Base-by-base conservation (phyloP, 345 rosid species). In the Kandelia obovata region DNA sequence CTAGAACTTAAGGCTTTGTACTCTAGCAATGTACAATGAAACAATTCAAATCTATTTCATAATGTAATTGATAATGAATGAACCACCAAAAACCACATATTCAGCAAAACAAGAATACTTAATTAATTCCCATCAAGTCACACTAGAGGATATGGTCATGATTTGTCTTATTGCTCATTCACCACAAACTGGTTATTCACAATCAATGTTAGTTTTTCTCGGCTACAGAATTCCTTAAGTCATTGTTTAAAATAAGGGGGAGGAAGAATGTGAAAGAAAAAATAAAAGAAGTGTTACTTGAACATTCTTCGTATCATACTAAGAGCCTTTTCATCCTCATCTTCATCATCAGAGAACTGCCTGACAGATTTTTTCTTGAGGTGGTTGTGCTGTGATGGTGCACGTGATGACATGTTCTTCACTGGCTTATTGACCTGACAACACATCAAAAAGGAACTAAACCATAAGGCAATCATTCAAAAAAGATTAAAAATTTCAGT, bases 271-370 rank as follows among this genome's bases (percentile, higher is more conserved):
- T 3, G 8, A 5, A n/a, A 26, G 25, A 10, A 3, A 59, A 59
- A 53, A 64, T 2, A 25, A 2, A 7, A 53, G 10, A 53, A 53
- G 27, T 39, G 11, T 53, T 53, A 53, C 58, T 64, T 64, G 25
- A 88, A 84, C 86, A 90, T 83, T 62, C 71, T 46, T 78, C 92
- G 84, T 53, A 90, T 78, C 66, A 82, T 75, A 59, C 26, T 46
- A n/a, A 87, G 58, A 21, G 96, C 89, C 47, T 9, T 56, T 17
- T 63, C 84, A 80, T 60, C 82, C 62, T 75, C 75, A 6, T 68
- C 79, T 32, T 71, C 30, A 5, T 52, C n/a, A 49, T 75, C 75
- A 16, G 72, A 58, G 64, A 79, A 68, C 57, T 32, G 70, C 67
- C 76, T 73, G 43, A n/a, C 63, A 15, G 83, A 82, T 71, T 74